Evolutionary conservation across 495 filamentous ascomycete species (phyloP).

Genomic region (Aspergillus sparsus): DNA sequence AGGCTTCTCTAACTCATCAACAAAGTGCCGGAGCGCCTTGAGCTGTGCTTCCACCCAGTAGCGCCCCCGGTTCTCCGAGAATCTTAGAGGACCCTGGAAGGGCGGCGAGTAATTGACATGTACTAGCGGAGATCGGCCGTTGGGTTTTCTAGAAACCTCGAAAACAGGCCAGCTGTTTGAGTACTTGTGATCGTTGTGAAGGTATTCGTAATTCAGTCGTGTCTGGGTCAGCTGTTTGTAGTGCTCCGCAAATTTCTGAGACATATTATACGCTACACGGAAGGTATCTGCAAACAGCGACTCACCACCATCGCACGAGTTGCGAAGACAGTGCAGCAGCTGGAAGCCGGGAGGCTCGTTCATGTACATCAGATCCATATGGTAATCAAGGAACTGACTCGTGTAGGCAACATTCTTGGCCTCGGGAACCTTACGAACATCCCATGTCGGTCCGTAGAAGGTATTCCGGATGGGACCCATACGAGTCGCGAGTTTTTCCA

Average conservation of each 20-base stretch:
- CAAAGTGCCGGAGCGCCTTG: slow-evolving; percentile 44
- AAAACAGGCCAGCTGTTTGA: slow-evolving; percentile 56
- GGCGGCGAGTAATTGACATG: slow-evolving; percentile 72
- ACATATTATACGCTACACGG: slow-evolving; percentile 56
- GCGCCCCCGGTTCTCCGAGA: too few species aligned
- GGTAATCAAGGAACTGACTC: slow-evolving; percentile 70
- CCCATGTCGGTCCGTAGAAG: slow-evolving; percentile 89
- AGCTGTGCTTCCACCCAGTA: not conserved
- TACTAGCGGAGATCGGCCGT: not conserved
- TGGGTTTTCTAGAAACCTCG: slow-evolving; percentile 30
- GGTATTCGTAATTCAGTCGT: slow-evolving; percentile 66
- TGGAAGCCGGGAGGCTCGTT: slow-evolving; percentile 75
- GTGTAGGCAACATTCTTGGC: slow-evolving; percentile 95
- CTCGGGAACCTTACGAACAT: slow-evolving; percentile 72
- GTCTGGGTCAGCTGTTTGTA: slow-evolving; percentile 45
- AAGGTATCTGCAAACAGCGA: slow-evolving; percentile 79
- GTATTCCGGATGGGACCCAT: slow-evolving; percentile 77
- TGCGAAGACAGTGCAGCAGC: slow-evolving; percentile 81
- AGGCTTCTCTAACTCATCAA: slow-evolving; percentile 43
- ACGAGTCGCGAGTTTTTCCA: slow-evolving; percentile 64
- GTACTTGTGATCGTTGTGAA: slow-evolving; percentile 62
- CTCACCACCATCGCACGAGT: slow-evolving; percentile 72
- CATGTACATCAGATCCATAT: slow-evolving; percentile 94
- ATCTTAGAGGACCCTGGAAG: slow-evolving; percentile 53
- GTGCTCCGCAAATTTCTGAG: slow-evolving; percentile 12